Base-by-base conservation (phyloP, 371 early-diverging fungal genomes). In the Saksenaea vasiformis region DNA sequence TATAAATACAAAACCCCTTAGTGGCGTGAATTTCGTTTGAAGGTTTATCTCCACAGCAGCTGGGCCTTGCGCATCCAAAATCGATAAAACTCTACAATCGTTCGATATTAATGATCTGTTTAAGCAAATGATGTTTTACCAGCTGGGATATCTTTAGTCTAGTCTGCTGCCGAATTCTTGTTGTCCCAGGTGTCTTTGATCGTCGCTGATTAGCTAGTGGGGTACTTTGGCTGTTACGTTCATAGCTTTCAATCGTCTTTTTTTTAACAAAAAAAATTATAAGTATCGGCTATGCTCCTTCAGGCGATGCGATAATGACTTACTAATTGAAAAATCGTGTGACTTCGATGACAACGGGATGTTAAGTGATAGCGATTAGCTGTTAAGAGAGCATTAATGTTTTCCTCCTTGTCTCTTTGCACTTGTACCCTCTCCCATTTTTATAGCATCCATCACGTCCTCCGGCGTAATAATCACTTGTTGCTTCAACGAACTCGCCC, bases 241-340 rank as follows among this genome's bases (percentile, higher is more conserved):
- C 51, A 47, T 47, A 47, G 35, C 69, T 75, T 61, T 71, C 74
- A 47, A 74, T 64, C 15, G 68, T 60, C 69, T 64, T 31, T 61
- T 26, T 9, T 60, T 26, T 24, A 13, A 43, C 15, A 22, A 27
- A 26, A 7, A 7, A 7, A 31, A 7, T 31, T 36, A 34, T n/a
- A 14, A 31, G 8, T 5, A 31, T 22, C 34, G 31, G 5, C 11
- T 0, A 44, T 22, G 22, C n/a, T 31, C 38, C n/a, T 9, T 19
- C 22, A 10, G 17, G 14, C 19, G 2, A n/a, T 41, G 24, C 31
- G 7, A 41, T 14, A 34, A 34, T 1, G 27, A 54, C 28, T 73
- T 47, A 93, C 90, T 69, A 97, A 87, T 55, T 94, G 91, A 62
- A 98, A 90, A 19, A 98, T 89, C 1, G 97, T 93, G 73, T 98